Evolutionary conservation across 1,284 basidiomycete species (phyloP), one percentile per base, ranked within the genome.

Genomic region (Trichosporon faecale): DNA sequence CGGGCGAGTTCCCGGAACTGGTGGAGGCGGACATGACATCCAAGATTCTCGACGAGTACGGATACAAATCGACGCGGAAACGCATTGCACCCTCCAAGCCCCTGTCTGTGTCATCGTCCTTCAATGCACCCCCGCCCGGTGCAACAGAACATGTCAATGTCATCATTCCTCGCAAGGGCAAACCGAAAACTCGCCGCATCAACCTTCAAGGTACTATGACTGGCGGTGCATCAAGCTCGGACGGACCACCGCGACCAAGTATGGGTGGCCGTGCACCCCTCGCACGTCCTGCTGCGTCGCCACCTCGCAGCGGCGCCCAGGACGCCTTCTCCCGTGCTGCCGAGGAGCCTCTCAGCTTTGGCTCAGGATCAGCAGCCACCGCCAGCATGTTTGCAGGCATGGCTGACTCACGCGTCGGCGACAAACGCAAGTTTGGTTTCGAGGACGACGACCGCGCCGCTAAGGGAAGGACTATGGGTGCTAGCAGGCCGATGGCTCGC

Each of bases 1-100:
- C 87, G 0, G 86, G 88, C 27, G 94, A 97, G 82, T 86, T 98
- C 12, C 92, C 93, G 70, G 91, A 93, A 21, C 89, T 95, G 23
- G 90, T 91, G 0, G 89, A 91, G 1, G 86, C 88, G 71, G 87
- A 88, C 4, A 89, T 89, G 12, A 92, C 94, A 76, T 88, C 89
- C 72, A 86, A 89, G 73, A 92, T 94, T 75, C 86, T 95, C 7
- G 86, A 88, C 40, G 91, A 92, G 76, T 95, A 93, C 79, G 89
- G 88, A 25, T 95, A 93, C 74, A 74, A 78, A 57, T 72, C 80
- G 0, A 68, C 68, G 1, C 74, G 70, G 23, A 68, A 64, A 63
- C 72, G 70, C 35, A 33, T 31, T 2, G 66, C 23, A 35, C 73
- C 40, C 49, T 72, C 52, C 63, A 72, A 16, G 55, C 66, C 31